Percentiles rank a stretch among this genome's conserved stretches.
Conservation (phyloP, 352 stramenopile genomes). For the Phytophthora sojae region DNA sequence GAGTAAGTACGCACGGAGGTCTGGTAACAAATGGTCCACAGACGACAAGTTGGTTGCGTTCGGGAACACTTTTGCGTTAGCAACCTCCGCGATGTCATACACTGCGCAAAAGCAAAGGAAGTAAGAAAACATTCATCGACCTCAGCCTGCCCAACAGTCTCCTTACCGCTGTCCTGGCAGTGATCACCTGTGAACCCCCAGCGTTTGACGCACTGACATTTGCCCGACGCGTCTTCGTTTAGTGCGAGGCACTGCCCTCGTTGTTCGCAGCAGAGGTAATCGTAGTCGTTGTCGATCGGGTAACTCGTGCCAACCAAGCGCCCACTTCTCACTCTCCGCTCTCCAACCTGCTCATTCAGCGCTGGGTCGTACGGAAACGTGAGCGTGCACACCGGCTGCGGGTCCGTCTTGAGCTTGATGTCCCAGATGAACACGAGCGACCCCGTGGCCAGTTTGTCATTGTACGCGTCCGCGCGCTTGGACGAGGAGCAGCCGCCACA, state of each 20-base stretch:
- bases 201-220: conserved; percentile 67
- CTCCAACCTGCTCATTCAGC: conserved; percentile 63
- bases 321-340: conserved; percentile 68
- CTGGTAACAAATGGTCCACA: conserved; percentile 47
- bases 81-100: conserved; percentile 60
- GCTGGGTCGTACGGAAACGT: conserved; percentile 74
- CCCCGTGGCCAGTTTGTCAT: conserved; percentile 55
- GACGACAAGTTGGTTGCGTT: conserved; percentile 41
- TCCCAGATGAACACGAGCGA: conserved; percentile 78
- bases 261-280: conserved; percentile 74
- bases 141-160: too few species aligned
- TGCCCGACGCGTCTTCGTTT: conserved; percentile 69
- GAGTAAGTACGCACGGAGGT: conserved; percentile 55
- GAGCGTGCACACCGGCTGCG: conserved; percentile 44
- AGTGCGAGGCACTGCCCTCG: conserved; percentile 49
- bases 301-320: conserved; percentile 68
- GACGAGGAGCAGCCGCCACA: conserved; percentile 75
- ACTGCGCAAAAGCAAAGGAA: conserved; percentile 35
- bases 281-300: conserved; percentile 78
- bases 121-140: neutral
- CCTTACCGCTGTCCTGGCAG: conserved; percentile 66
- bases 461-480: conserved; percentile 57
- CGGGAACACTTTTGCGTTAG: conserved; percentile 57
- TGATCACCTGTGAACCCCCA: conserved; percentile 77
- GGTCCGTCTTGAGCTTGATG: conserved; percentile 63